Evolutionary conservation across 306 rosid species (phyloP), one percentile per base, ranked within the genome.

Genomic region (Lathyrus aphaca): DNA sequence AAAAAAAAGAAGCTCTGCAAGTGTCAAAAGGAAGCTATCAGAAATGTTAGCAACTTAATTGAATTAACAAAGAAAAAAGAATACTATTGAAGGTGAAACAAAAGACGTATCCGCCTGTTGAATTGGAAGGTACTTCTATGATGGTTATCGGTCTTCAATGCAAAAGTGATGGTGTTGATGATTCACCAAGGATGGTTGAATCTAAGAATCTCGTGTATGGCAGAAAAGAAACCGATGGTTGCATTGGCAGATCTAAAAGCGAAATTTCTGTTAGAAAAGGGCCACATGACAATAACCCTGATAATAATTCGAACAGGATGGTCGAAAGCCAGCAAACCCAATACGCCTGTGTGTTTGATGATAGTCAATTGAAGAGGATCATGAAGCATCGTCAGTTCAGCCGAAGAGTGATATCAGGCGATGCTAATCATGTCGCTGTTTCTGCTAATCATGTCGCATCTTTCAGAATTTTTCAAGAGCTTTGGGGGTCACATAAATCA

Each of bases 41-140:
- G n/a, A n/a, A n/a, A n/a, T n/a, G n/a, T n/a, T n/a, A n/a, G n/a
- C n/a, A n/a, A n/a, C n/a, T n/a, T n/a, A n/a, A n/a, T n/a, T n/a
- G n/a, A n/a, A n/a, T n/a, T n/a, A n/a, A n/a, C n/a, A n/a, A n/a
- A n/a, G n/a, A n/a, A n/a, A n/a, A 75, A 46, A 86, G 91, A 61
- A 81, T 83, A 65, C 76, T 73, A 29, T 73, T 79, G 10, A 80
- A 66, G 75, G 82, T 80, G 74, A 83, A 79, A 60, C 79, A 81
- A 74, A 12, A 77, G 69, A 77, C 78, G 80, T 81, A 66, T 74
- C 49, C 57, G 3, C 87, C 90, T 17, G 54, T 61, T 67, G 79
- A 74, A 42, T 44, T 70, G 37, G 71, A 67, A 78, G 68, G 74
- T 35, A 54, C 79, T 58, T 78, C 81, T 13, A 70, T 81, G 80